Evolutionary conservation across 805 yeast genomes (phyloP).

Genomic region (Maudiozyma turicensis): DNA sequence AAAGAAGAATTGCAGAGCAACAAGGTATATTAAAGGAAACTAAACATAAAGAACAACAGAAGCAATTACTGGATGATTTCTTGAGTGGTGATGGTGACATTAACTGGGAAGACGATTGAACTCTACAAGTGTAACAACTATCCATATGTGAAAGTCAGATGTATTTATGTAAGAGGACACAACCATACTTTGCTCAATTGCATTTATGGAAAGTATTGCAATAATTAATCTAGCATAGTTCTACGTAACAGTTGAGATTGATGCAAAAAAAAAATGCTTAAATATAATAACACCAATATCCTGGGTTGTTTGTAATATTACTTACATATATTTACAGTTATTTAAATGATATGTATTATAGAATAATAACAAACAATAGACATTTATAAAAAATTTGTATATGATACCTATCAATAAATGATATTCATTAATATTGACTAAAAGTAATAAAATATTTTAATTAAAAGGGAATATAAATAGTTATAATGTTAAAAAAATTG

Average conservation of each 20-base stretch:
- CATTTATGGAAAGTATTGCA: background rate
- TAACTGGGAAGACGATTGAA: slow-evolving; percentile 24
- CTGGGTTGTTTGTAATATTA: no score
- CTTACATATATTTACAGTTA: no score
- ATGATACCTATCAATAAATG: no score
- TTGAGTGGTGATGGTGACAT: slow-evolving; percentile 18
- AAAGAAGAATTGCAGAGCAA: slow-evolving; percentile 26
- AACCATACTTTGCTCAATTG: background rate
- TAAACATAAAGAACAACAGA: slow-evolving; percentile 21
- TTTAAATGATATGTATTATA: no score
- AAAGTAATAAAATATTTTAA: no score
- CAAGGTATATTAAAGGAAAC: slow-evolving; percentile 14
- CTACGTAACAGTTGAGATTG: no score
- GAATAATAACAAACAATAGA: no score
- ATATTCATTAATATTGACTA: no score
- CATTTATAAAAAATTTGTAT: no score
- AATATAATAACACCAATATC: no score
- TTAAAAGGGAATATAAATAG: background rate
- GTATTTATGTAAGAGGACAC: background rate
- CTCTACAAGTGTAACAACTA: background rate
- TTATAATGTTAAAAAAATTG: background rate
- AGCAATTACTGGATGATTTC: slow-evolving; percentile 21
- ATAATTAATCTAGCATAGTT: no score
- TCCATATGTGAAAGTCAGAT: background rate
- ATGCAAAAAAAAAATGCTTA: no score